These are phyloP conservation scores for Colletotrichum godetiae DNA, from an alignment of 2,329 filamentous ascomycete genomes.

Conservation along the genomic window DNA sequence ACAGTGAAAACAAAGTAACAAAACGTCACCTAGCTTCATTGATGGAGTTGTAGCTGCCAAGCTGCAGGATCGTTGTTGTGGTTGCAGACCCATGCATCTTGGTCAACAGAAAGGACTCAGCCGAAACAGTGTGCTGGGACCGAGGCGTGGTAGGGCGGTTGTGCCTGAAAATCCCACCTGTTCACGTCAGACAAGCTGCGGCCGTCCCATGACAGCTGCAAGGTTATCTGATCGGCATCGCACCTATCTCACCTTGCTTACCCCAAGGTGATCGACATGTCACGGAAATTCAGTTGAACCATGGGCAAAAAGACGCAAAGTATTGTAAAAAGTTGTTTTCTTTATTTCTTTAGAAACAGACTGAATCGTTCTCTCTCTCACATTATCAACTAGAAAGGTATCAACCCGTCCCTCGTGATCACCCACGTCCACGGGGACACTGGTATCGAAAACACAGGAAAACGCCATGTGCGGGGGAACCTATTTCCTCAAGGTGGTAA, in stretches of 20 bases:
- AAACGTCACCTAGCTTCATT: not conserved
- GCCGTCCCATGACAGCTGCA: conserved; percentile 29
- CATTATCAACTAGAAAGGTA: conserved; percentile 35
- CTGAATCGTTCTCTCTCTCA: conserved; percentile 30
- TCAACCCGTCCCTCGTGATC: conserved; percentile 33
- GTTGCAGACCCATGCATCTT: not conserved
- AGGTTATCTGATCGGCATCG: conserved; percentile 26
- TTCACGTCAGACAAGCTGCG: conserved; percentile 22
- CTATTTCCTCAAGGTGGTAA: conserved; percentile 14
- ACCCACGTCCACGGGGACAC: conserved; percentile 14
- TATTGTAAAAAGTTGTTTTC: not conserved
- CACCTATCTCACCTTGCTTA: not conserved
- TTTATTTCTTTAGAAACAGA: conserved; percentile 4
- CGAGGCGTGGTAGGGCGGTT: conserved; percentile 1
- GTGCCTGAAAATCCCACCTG: conserved; percentile 6
- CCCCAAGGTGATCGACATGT: conserved; percentile 23
- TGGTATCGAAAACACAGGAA: conserved; percentile 33
- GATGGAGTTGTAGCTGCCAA: not conserved
- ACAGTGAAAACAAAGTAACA: not conserved
- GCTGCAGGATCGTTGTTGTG: not conserved
- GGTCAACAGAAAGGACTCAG: conserved; percentile 1
- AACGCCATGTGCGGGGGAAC: conserved; percentile 32
- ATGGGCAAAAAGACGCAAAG: not conserved
- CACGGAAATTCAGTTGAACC: not conserved
- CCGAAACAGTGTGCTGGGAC: conserved; percentile 10